Percentiles rank a stretch among this genome's conserved stretches.
Evolutionary conservation across 129 eudicot species (phyloP).

Genomic region (Mikania micrantha): DNA sequence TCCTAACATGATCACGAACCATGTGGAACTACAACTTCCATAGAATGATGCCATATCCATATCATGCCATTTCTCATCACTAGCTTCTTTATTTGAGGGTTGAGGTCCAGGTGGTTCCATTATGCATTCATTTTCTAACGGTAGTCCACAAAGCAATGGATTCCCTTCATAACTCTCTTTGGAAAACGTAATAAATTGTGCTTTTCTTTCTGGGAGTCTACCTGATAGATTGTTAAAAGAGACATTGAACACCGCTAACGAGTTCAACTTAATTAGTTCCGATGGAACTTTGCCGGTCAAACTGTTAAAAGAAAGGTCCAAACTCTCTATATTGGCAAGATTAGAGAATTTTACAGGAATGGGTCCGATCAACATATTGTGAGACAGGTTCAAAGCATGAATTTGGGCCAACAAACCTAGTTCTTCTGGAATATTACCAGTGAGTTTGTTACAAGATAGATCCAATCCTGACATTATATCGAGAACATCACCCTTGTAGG

Average conservation of each 20-base stretch:
- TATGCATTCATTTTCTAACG: neutral
- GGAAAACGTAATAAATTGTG: conserved; percentile 10
- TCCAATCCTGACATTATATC: conserved; percentile 24
- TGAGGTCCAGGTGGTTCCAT: neutral
- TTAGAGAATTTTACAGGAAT: conserved; percentile 20
- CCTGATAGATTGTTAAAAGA: conserved; percentile 11
- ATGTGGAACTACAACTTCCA: conserved; percentile 10
- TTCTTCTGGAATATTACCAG: conserved; percentile 17
- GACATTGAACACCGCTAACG: neutral
- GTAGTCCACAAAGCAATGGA: conserved; percentile 10
- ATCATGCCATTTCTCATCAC: conserved; percentile 14
- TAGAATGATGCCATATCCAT: conserved; percentile 4
- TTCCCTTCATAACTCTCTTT: conserved; percentile 6
- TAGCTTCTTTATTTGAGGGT: neutral
- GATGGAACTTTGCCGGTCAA: conserved; percentile 2
- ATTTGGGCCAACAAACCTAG: conserved; percentile 10
- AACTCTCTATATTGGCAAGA: conserved; percentile 4
- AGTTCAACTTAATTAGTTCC: neutral
- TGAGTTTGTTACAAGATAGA: conserved; percentile 17
- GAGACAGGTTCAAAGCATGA: conserved; percentile 2
- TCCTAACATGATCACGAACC: neutral
- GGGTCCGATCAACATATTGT: neutral
- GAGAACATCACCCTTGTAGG: conserved; percentile 13
- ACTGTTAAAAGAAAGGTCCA: conserved; percentile 3
- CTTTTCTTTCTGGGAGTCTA: conserved; percentile 13